These are phyloP conservation scores for Trichoderma endophyticum DNA, from an alignment of 2,329 filamentous ascomycete genomes.

Conservation along the genomic window DNA sequence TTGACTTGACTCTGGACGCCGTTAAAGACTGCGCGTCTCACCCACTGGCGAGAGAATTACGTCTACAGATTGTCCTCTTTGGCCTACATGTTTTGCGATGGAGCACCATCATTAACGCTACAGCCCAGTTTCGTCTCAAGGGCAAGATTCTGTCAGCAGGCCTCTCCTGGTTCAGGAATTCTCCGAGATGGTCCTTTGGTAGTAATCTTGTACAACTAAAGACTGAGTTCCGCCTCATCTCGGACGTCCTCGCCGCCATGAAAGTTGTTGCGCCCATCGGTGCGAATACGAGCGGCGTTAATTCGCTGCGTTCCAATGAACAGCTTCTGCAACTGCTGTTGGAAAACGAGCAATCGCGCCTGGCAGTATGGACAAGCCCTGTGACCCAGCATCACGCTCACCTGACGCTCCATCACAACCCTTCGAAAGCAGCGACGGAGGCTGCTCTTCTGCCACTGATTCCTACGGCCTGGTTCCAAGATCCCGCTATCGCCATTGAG, in stretches of 20 bases:
- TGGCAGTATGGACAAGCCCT: constrained; percentile 88
- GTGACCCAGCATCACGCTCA: constrained; percentile 54
- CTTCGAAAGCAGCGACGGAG: constrained; percentile 39
- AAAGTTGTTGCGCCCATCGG: constrained; percentile 62
- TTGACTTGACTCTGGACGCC: constrained; percentile 74
- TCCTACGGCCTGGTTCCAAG: constrained; percentile 81
- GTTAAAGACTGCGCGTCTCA: constrained; percentile 70
- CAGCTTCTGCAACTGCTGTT: constrained; percentile 77
- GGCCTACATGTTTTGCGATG: constrained; percentile 73
- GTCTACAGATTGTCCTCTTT: constrained; percentile 83
- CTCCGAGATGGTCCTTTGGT: constrained; percentile 90
- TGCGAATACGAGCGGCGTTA: constrained; percentile 49
- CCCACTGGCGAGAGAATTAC: constrained; percentile 85
- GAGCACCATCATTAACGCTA: constrained; percentile 61
- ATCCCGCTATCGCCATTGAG: constrained; percentile 82
- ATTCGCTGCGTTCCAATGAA: constrained; percentile 73
- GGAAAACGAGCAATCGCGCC: constrained; percentile 76
- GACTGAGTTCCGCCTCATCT: constrained; percentile 79
- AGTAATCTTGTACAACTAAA: constrained; percentile 92
- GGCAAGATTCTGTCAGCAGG: constrained; percentile 84
- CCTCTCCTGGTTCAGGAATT: constrained; percentile 80
- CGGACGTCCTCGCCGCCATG: constrained; percentile 68
- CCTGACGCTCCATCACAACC: constrained; percentile 40
- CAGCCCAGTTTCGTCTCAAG: constrained; percentile 77
- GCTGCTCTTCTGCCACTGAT: constrained; percentile 61